Base-by-base conservation (phyloP, 2,329 filamentous ascomycete genomes). In the Colletotrichum tofieldiae region DNA sequence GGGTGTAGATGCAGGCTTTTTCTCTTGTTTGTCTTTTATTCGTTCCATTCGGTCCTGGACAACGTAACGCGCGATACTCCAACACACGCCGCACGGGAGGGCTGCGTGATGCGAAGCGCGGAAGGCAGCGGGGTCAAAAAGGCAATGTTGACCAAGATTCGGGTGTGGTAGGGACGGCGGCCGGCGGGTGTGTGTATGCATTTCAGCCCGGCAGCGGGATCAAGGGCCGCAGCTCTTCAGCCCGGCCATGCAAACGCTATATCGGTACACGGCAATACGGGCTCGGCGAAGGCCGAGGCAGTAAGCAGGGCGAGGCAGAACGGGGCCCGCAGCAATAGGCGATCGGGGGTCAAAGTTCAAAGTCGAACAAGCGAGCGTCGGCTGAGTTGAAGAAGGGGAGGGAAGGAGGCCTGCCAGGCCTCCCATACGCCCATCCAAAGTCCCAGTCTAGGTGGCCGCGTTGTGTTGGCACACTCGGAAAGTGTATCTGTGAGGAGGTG, bases 1-100 rank as follows among this genome's bases (percentile, higher is more conserved):
- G 67, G 45, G 55, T 60, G 55, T 29, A 70, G 61, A 52, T 70
- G 54, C 54, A n/a, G 43, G 29, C 29, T 32, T 32, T 26, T 41
- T 52, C 29, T 3, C 20, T 35, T 47, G 8, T 49, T 20, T 61
- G 29, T 41, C 26, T 11, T 7, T 20, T 47, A 3, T 8, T 23
- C n/a, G 26, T 60, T 20, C 29, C 29, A 20, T 60, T 20, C 5
- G 23, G 43, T 23, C 32, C 35, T 16, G 58, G 18, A 60, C 9
- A 60, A 20, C 23, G 56, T 26, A 20, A 70, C 35, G 55, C 45
- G 47, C 16, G 23, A 29, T 29, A 12, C 23, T 51, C 18, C 47
- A 7, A 51, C 12, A 12, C 23, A 26, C 56, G 37, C 39, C 41
- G 37, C 65, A 49, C 32, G 41, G 41, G 65, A 47, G 20, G 35